Evolutionary conservation across 371 early-diverging fungal species (phyloP).

Genomic region (Phascolomyces articulosus): DNA sequence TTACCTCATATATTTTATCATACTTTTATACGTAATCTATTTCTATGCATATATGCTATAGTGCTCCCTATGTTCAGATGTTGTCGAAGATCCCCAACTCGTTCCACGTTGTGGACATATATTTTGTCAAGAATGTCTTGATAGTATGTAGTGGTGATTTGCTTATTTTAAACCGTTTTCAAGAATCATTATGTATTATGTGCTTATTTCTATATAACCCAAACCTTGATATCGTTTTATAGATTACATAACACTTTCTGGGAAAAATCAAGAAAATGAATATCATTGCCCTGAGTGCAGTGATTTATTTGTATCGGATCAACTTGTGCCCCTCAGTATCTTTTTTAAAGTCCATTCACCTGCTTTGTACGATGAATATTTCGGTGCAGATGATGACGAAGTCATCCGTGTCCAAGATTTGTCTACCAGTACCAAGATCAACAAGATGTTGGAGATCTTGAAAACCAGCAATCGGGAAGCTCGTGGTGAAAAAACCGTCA

Average conservation of each 20-base stretch:
- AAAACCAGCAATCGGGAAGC: conserved; percentile 24
- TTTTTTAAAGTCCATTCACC: conserved; percentile 36
- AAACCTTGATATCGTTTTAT: background rate
- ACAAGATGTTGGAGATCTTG: conserved; percentile 53
- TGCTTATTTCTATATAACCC: no score
- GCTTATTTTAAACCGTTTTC: no score
- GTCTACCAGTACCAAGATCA: conserved; percentile 49
- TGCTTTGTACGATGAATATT: conserved; percentile 16
- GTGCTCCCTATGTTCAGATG: conserved; percentile 53
- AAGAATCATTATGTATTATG: no score
- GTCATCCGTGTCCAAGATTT: background rate
- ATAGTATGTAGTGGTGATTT: conserved; percentile 32
- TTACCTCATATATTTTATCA: no score
- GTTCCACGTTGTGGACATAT: conserved; percentile 44
- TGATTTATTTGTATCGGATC: conserved; percentile 17
- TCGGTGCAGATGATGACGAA: background rate
- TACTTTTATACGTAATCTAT: background rate
- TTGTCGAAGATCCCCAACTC: conserved; percentile 33
- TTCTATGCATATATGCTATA: no score
- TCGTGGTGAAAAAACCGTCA: conserved; percentile 66
- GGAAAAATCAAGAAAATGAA: background rate
- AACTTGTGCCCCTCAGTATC: conserved; percentile 20
- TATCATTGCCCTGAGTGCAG: conserved; percentile 45
- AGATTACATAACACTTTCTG: background rate
- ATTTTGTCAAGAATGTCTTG: conserved; percentile 46